Conservation (phyloP, 2,329 filamentous ascomycete genomes). For the Fusarium sp. region DNA sequence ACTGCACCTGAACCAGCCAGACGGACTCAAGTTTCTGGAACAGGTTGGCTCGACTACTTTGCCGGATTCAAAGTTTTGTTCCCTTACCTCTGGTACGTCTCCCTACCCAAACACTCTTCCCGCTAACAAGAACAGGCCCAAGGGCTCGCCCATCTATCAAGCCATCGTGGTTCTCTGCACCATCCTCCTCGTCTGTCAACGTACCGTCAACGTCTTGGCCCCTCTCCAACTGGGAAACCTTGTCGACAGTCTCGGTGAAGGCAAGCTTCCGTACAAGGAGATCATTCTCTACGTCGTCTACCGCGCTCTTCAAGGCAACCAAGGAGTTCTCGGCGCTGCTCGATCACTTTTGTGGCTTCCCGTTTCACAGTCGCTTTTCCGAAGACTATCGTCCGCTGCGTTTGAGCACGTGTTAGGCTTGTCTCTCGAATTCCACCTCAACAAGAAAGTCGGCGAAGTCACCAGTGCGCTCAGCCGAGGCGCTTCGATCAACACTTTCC, state of each 20-base stretch:
- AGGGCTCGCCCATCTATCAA: conserved; percentile 55
- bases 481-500: conserved; percentile 59
- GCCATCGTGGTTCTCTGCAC: conserved; percentile 55
- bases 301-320: conserved; percentile 58
- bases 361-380: conserved; percentile 57
- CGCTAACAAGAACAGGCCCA: conserved; percentile 50
- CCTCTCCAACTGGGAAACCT: conserved; percentile 56
- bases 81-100: conserved; percentile 56
- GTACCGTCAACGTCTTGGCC: conserved; percentile 57
- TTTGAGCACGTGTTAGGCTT: conserved; percentile 60
- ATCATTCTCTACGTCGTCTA: conserved; percentile 58
- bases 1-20: conserved; percentile 26
- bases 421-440: conserved; percentile 62
- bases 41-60: conserved; percentile 59
- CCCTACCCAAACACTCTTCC: not conserved
- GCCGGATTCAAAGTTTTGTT: conserved; percentile 58
- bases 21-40: conserved; percentile 49
- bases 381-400: conserved; percentile 56
- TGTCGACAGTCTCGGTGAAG: conserved; percentile 54
- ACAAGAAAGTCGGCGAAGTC: conserved; percentile 63
- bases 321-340: conserved; percentile 56
- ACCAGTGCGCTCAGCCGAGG: conserved; percentile 61
- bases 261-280: conserved; percentile 55
- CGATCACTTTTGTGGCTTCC: conserved; percentile 61
- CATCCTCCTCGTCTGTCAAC: conserved; percentile 54